phyloP scores from a whole-genome alignment of 495 filamentous ascomycete species.

The Penicillium fimorum region DNA sequence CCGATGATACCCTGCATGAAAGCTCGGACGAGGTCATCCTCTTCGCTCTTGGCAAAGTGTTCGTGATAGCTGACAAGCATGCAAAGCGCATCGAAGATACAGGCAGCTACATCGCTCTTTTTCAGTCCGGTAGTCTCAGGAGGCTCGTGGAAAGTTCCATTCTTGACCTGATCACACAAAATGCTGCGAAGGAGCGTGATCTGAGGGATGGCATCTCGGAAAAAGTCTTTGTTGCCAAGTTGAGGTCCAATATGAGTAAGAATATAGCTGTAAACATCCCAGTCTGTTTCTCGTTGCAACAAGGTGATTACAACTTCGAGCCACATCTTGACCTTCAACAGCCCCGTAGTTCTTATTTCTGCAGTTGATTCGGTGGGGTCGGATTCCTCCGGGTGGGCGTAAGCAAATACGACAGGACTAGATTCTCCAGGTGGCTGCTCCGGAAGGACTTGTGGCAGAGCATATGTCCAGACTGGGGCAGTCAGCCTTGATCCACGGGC shows the following conservation, averaged over 20 bases:
- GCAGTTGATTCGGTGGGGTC: conserved; percentile 7
- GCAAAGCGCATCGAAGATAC: conserved; percentile 78
- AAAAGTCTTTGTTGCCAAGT: conserved; percentile 85
- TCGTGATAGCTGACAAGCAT: conserved; percentile 86
- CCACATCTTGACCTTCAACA: conserved; percentile 70
- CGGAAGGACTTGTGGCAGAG: conserved; percentile 49
- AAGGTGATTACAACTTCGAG: conserved; percentile 71
- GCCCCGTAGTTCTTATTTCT: conserved; percentile 16
- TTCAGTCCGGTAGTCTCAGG: conserved; percentile 72
- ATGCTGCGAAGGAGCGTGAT: conserved; percentile 73
- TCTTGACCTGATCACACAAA: conserved; percentile 78
- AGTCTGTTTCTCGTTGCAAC: conserved; percentile 75
- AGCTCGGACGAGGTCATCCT: conserved; percentile 81
- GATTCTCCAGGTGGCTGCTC: conserved; percentile 48
- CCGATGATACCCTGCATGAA: conserved; percentile 79
- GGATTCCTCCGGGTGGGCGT: conserved; percentile 22
- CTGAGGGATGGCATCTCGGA: conserved; percentile 65
- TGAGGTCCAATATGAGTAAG: conserved; percentile 85
- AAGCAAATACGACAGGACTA: conserved; percentile 47
- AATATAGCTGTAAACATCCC: conserved; percentile 92
- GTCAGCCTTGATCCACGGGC: conserved; percentile 43
- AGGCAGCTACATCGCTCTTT: conserved; percentile 83
- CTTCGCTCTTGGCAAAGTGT: conserved; percentile 77
- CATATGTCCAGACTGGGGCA: conserved; percentile 57
- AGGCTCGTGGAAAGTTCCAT: conserved; percentile 70